Base-by-base conservation (phyloP, 257 asterid species). In the Plantago elongata region DNA sequence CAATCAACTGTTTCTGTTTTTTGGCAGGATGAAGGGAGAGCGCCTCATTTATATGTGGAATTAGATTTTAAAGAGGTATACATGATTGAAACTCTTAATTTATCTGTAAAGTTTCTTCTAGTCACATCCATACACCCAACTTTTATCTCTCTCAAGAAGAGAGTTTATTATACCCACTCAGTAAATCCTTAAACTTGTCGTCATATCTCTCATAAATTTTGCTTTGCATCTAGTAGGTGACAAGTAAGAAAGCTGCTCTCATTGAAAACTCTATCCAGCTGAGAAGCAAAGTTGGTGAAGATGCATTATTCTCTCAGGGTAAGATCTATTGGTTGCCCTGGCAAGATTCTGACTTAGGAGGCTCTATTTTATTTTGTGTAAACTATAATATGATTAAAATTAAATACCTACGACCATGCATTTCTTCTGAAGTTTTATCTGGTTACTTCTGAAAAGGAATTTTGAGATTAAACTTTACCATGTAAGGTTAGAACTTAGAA, bases 11-110 rank as follows among this genome's bases (percentile, higher is more conserved):
- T 67, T 66, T 71, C 44, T 30, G 37, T 76, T 70, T 69, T 69
- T 69, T 75, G 80, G 64, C 84, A 93, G 99, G 97, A 89, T 70
- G 99, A 93, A 82, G 94, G 94, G 62, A 93, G 71, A 83, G 87
- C 89, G 2, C 97, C 95, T 61, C 61, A 82, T 77, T 81, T 83
- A 27, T 93, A 82, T 13, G 96, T 93, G 73, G 99, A 93, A 64
- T 75, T 93, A 61, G 99, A 93, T 76, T 93, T 93, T 68, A 79
- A 83, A 76, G 99, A 93, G 99, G 99, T 93, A 71, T 14, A 5
- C 40, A 34, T 34, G 40, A 34, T 34, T 34, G 40, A 7, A 34
- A 34, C 40, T 34, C 40, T 34, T 34, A 34, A 34, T 34, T 3
- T 5, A 34, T 34, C 40, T 34, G 40, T 37, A 3, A 52, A 18